phyloP scores from a whole-genome alignment of 805 yeast genomes.

The Kazachstania taianensis region DNA sequence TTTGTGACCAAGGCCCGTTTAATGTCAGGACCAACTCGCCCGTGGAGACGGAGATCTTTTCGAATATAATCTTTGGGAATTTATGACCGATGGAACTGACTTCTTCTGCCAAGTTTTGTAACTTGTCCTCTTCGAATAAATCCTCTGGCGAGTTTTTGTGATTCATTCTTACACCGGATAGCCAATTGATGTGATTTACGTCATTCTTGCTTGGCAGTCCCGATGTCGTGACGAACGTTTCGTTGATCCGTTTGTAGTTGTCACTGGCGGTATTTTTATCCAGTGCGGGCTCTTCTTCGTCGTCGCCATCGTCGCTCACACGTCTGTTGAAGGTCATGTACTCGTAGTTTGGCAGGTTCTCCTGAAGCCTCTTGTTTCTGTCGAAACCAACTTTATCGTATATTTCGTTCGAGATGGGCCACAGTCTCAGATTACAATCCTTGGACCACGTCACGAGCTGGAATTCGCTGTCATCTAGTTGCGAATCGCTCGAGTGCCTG shows the following conservation, averaged over 20 bases:
- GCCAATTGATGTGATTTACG: conserved; percentile 75
- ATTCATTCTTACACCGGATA: conserved; percentile 75
- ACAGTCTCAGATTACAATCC: conserved; percentile 72
- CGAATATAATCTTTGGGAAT: conserved; percentile 79
- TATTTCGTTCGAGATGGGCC: conserved; percentile 53
- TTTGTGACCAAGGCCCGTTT: conserved; percentile 62
- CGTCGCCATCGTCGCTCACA: conserved; percentile 25
- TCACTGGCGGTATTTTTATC: conserved; percentile 8
- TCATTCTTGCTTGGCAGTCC: conserved; percentile 31
- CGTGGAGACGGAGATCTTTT: conserved; percentile 77
- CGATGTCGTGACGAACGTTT: conserved; percentile 32
- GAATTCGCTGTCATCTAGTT: conserved; percentile 63
- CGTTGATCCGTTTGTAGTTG: conserved; percentile 29
- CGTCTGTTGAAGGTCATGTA: conserved; percentile 44
- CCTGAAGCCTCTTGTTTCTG: conserved; percentile 30
- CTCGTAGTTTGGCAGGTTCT: conserved; percentile 34
- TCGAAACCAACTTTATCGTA: conserved; percentile 39
- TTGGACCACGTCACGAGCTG: conserved; percentile 93
- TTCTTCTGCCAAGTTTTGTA: conserved; percentile 80
- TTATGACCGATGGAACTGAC: conserved; percentile 80
- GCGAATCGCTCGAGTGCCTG: conserved; percentile 38
- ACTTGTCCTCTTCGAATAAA: conserved; percentile 29
- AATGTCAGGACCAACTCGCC: conserved; percentile 71
- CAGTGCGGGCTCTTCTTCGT: no score
- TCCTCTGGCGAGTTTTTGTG: conserved; percentile 32